Base-by-base conservation (phyloP, 1,284 basidiomycete genomes). In the Puccinia triticina region DNA sequence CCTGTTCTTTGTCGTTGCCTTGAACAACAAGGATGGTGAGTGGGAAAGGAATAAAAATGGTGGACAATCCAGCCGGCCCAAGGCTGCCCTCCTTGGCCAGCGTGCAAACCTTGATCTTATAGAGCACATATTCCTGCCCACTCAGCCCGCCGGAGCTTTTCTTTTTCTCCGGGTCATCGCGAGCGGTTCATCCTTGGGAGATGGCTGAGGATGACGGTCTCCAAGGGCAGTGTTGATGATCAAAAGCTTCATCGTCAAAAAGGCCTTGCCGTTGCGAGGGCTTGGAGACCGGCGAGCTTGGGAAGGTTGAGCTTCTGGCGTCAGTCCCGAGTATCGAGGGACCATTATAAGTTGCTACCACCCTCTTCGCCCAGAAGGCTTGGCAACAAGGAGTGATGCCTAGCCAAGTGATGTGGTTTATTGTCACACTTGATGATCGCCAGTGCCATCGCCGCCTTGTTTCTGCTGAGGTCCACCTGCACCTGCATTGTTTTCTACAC, bases 1-100 rank as follows among this genome's bases (percentile, higher is more conserved):
- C 83, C 37, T 64, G 32, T 34, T 64, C 14, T 64, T 64, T 34
- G 59, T 32, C 32, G 26, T 59, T 21, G 57, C n/a, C n/a, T n/a
- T n/a, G n/a, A 14, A 46, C 43, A 14, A 46, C 43, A n/a, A n/a
- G n/a, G n/a, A n/a, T n/a, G n/a, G n/a, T n/a, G 93, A 92, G 32
- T 93, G 91, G 0, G 95, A 97, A 29, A 98, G 89, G 88, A 99
- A 99, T 97, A 99, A 83, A 96, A 89, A 84, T 95, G 89, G 5
- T 94, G 92, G 2, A 98, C 92, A 34, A 95, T 92, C 96, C 96
- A 98, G 2, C 93, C 93, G 0, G 92, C 0, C 91, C 88, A 85
- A 92, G 91, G 71, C 90, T 90, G 4, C 92, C 93, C 85, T 95
- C 93, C 0, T 88, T 71, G n/a, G 90, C 91, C 34, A 94, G 89